Percentiles rank a stretch among this genome's conserved stretches.
phyloP scores from a whole-genome alignment of 2,329 filamentous ascomycete genomes.

The Alternaria infectoria region DNA sequence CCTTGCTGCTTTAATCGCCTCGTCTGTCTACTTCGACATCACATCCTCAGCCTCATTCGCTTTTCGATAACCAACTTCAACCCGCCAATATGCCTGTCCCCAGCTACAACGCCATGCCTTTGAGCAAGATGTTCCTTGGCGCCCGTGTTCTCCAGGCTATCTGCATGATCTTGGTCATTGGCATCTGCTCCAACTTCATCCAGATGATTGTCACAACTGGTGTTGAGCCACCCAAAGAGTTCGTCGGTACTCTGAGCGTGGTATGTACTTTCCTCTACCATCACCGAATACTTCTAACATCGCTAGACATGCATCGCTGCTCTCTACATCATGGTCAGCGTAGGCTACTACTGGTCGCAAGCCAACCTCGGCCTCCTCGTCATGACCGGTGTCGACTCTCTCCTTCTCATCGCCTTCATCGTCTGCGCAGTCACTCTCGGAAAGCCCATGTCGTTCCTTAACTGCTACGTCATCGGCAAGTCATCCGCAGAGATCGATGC shows the following conservation, averaged over 20 bases:
- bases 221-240: constrained; percentile 70
- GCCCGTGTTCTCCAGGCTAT: constrained; percentile 74
- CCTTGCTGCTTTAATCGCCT: constrained; percentile 33
- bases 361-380: constrained; percentile 79
- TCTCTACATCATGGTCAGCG: constrained; percentile 72
- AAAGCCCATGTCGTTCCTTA: constrained; percentile 78
- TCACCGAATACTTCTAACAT: constrained; percentile 9
- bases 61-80: constrained; percentile 8
- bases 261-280: constrained; percentile 60
- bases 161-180: constrained; percentile 77
- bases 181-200: constrained; percentile 83
- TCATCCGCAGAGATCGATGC: constrained; percentile 53
- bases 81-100: constrained; percentile 59
- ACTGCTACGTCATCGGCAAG: constrained; percentile 67
- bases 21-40: constrained; percentile 26
- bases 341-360: constrained; percentile 82
- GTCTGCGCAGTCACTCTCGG: constrained; percentile 80
- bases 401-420: constrained; percentile 77
- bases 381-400: constrained; percentile 69
- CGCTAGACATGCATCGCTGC: constrained; percentile 76
- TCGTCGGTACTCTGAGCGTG: constrained; percentile 79
- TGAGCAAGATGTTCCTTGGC: constrained; percentile 79
- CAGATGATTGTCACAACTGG: constrained; percentile 72
- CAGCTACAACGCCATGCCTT: constrained; percentile 68
- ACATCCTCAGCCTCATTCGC: constrained; percentile 24